Conservation (phyloP, 495 filamentous ascomycete genomes). For the Terfezia boudieri region DNA sequence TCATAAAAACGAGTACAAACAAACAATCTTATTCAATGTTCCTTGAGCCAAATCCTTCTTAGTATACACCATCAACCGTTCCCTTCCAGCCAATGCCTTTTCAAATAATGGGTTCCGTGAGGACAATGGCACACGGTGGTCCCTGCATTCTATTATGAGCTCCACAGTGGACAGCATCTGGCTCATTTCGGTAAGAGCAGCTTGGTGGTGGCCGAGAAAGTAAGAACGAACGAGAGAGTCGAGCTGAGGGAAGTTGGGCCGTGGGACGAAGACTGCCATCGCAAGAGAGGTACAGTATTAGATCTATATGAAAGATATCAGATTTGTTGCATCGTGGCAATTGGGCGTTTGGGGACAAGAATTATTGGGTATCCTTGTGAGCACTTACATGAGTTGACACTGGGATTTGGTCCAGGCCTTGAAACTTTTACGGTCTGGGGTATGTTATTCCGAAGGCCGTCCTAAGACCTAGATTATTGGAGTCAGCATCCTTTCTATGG, state of each 20-base stretch:
- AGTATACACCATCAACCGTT: slow-evolving; percentile 74
- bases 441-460: too few species aligned
- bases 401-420: too few species aligned
- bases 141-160: slow-evolving; percentile 83
- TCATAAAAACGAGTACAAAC: background rate
- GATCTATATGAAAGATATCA: background rate
- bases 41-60: slow-evolving; percentile 49
- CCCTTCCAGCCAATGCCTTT: slow-evolving; percentile 37
- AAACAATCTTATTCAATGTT: slow-evolving; percentile 10
- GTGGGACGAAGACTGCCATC: slow-evolving; percentile 41
- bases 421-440: too few species aligned
- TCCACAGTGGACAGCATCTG: slow-evolving; percentile 57
- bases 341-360: too few species aligned
- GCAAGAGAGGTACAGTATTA: background rate
- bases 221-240: slow-evolving; percentile 69
- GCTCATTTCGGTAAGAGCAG: slow-evolving; percentile 71
- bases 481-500: too few species aligned
- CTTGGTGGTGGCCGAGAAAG: slow-evolving; percentile 83
- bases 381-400: too few species aligned
- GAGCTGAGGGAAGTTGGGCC: slow-evolving; percentile 41
- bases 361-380: too few species aligned
- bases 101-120: slow-evolving; percentile 87
- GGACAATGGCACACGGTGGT: slow-evolving; percentile 71
- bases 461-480: too few species aligned
- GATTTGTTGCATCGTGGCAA: too few species aligned